Percentiles rank a stretch among this genome's conserved stretches.
These are phyloP conservation scores for Andrographis paniculata DNA, from an alignment of 305 asterid species.

Conservation along the genomic window DNA sequence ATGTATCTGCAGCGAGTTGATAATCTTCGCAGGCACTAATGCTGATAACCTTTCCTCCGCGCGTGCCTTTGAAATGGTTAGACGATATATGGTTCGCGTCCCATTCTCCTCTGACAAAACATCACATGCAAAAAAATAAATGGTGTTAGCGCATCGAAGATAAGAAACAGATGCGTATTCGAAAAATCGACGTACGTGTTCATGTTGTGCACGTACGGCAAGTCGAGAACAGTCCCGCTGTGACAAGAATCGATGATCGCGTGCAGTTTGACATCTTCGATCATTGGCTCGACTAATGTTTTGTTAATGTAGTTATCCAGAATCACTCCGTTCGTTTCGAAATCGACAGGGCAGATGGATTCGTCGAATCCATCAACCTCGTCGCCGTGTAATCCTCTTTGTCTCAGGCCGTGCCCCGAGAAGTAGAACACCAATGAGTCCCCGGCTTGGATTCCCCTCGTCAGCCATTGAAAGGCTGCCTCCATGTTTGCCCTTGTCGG, in stretches of 20 bases:
- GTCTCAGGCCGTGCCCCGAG: conserved; percentile 42
- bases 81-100: conserved; percentile 22
- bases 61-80: conserved; percentile 26
- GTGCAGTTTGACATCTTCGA: conserved; percentile 5
- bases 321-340: conserved; percentile 26
- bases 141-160: background rate
- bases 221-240: conserved; percentile 16
- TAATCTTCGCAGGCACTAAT: conserved; percentile 52
- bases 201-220: conserved; percentile 1
- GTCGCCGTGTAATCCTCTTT: conserved; percentile 20
- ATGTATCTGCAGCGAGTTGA: conserved; percentile 48
- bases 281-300: conserved; percentile 27
- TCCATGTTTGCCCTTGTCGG: conserved; percentile 37
- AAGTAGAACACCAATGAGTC: conserved; percentile 46
- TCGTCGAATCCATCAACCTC: conserved; percentile 45
- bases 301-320: conserved; percentile 34
- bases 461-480: conserved; percentile 33
- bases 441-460: conserved; percentile 23
- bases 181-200: conserved; percentile 3
- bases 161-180: background rate
- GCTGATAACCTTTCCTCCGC: conserved; percentile 42
- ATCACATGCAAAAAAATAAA: background rate
- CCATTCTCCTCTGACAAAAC: conserved; percentile 30
- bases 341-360: conserved; percentile 49
- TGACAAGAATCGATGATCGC: conserved; percentile 15